phyloP scores from a whole-genome alignment of 2,329 filamentous ascomycete genomes.

The Penicillium sp. region DNA sequence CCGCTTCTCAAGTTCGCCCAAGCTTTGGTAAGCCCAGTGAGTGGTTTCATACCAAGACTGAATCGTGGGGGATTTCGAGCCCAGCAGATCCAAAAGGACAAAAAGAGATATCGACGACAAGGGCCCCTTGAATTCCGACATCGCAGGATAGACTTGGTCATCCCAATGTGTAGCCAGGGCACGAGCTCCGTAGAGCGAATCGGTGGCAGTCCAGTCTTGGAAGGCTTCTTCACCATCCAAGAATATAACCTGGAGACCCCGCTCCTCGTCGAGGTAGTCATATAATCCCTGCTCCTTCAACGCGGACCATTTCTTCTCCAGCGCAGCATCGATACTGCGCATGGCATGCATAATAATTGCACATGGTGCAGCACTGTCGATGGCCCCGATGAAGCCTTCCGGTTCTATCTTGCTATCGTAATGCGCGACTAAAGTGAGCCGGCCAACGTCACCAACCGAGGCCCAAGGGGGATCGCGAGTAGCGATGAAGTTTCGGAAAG shows the following conservation, averaged over 20 bases:
- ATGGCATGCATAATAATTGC: conserved; percentile 86
- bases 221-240: conserved; percentile 96
- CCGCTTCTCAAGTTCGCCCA: conserved; percentile 71
- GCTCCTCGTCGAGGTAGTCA: conserved; percentile 64
- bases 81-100: conserved; percentile 86
- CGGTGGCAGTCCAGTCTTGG: conserved; percentile 69
- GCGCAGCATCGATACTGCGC: conserved; percentile 71
- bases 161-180: conserved; percentile 84
- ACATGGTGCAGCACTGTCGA: conserved; percentile 89
- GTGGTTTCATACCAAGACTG: conserved; percentile 87
- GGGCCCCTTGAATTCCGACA: conserved; percentile 71
- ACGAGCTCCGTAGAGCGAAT: conserved; percentile 85
- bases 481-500: conserved; percentile 84
- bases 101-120: conserved; percentile 82
- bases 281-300: conserved; percentile 60
- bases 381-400: conserved; percentile 86
- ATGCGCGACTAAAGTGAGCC: conserved; percentile 86
- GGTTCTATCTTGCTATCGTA: conserved; percentile 84
- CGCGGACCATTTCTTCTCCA: conserved; percentile 77
- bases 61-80: conserved; percentile 63
- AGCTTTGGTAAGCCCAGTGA: conserved; percentile 84
- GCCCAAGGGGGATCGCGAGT: conserved; percentile 85
- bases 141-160: conserved; percentile 61
- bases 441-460: conserved; percentile 67
- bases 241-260: conserved; percentile 83